Conservation (phyloP, 2,329 filamentous ascomycete genomes). For the Hypoxylon sp. region DNA sequence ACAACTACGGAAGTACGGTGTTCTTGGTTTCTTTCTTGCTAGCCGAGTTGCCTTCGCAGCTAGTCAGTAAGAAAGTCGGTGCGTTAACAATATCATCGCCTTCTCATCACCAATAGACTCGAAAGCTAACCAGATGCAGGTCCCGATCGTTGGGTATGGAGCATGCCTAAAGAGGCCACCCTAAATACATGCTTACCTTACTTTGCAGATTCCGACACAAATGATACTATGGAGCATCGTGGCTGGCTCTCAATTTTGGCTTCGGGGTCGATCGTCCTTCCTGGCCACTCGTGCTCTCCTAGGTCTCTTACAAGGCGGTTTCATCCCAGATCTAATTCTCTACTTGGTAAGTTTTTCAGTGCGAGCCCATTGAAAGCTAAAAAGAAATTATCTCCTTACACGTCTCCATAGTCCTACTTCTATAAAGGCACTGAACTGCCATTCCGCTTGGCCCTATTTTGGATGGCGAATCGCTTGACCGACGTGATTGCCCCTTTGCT, state of each 20-base stretch:
- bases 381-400: conserved; percentile 29
- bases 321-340: conserved; percentile 56
- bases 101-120: not conserved
- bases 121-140: conserved; percentile 13
- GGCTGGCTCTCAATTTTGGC: conserved; percentile 53
- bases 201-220: conserved; percentile 47
- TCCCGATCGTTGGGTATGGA: conserved; percentile 53
- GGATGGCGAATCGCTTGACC: conserved; percentile 54
- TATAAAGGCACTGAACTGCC: conserved; percentile 55
- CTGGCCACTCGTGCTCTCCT: conserved; percentile 54
- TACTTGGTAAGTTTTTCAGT: conserved; percentile 50
- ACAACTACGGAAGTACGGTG: conserved; percentile 41
- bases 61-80: conserved; percentile 48
- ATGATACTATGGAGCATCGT: conserved; percentile 57
- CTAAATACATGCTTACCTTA: not conserved
- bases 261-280: conserved; percentile 52
- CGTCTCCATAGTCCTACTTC: conserved; percentile 51
- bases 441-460: conserved; percentile 56
- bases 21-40: conserved; percentile 42
- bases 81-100: not conserved
- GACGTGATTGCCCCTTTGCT: conserved; percentile 55
- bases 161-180: conserved; percentile 34
- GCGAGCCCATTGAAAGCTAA: not conserved
- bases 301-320: conserved; percentile 56
- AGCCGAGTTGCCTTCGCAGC: conserved; percentile 47